These are phyloP conservation scores for Globisporangium splendens DNA, from an alignment of 352 stramenopile species.

Conservation along the genomic window DNA sequence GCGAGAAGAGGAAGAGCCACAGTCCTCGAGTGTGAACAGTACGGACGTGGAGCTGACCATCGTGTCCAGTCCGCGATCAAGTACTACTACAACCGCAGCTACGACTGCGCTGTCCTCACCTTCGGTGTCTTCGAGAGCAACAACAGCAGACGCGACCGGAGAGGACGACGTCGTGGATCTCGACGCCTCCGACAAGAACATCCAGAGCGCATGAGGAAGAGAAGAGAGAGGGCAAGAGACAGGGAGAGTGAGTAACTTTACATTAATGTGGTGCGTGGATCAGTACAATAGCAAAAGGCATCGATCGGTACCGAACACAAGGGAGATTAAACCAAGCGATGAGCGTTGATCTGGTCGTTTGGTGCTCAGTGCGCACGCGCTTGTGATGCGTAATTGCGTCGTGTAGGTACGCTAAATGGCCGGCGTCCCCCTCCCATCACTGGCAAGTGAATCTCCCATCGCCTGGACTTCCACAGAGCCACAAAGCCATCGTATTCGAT, in stretches of 20 bases:
- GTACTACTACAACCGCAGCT: background rate
- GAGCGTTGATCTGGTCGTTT: background rate
- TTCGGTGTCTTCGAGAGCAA: background rate
- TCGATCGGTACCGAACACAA: background rate
- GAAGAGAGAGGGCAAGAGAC: background rate
- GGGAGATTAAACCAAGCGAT: background rate
- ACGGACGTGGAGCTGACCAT: conserved; percentile 12
- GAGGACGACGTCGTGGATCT: background rate
- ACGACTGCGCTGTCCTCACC: background rate
- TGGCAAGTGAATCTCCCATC: too few relatives aligned
- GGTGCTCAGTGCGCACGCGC: too few relatives aligned
- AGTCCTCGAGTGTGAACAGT: background rate
- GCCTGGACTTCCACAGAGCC: too few relatives aligned
- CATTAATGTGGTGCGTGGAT: background rate
- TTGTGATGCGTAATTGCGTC: too few relatives aligned
- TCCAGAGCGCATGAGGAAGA: conserved; percentile 1
- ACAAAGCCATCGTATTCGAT: too few relatives aligned
- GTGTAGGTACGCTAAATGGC: too few relatives aligned
- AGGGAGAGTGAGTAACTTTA: background rate
- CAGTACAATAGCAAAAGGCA: background rate
- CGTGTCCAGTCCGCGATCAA: conserved; percentile 10
- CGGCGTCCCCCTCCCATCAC: too few relatives aligned
- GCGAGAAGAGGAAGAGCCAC: background rate
- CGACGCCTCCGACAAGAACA: background rate
- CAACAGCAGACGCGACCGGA: background rate